phyloP scores from a whole-genome alignment of 2,329 filamentous ascomycete genomes.

The Aspergillus fischeri region DNA sequence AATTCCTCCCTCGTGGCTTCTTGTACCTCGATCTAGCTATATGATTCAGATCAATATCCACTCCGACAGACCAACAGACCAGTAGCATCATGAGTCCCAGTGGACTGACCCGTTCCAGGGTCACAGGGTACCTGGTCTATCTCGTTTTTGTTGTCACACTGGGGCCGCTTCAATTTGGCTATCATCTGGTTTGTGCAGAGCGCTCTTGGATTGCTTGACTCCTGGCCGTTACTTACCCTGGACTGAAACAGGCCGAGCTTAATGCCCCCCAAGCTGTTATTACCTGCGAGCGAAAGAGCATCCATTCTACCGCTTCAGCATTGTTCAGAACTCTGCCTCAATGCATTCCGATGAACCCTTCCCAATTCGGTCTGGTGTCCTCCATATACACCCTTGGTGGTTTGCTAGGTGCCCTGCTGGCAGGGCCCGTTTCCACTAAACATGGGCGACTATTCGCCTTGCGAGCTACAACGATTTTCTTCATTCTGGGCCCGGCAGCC shows the following conservation, averaged over 20 bases:
- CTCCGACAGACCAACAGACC: not conserved
- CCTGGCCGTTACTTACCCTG: slow-evolving; percentile 4
- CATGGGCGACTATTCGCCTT: slow-evolving; percentile 74
- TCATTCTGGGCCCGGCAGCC: slow-evolving; percentile 68
- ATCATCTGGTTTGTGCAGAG: slow-evolving; percentile 66
- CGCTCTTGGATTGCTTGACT: not conserved
- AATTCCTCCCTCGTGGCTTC: not conserved
- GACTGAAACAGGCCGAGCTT: slow-evolving; percentile 67
- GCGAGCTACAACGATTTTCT: slow-evolving; percentile 71
- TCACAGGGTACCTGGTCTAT: slow-evolving; percentile 74
- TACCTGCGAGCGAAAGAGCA: slow-evolving; percentile 67
- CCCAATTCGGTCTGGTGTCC: slow-evolving; percentile 78
- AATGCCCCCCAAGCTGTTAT: slow-evolving; percentile 94
- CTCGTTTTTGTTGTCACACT: slow-evolving; percentile 73
- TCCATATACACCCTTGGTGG: slow-evolving; percentile 91
- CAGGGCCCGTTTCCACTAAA: slow-evolving; percentile 72
- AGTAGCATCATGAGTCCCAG: slow-evolving; percentile 19
- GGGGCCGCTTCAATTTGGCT: slow-evolving; percentile 90
- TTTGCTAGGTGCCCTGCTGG: slow-evolving; percentile 72
- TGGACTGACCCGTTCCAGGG: slow-evolving; percentile 22
- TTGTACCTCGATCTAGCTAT: not conserved
- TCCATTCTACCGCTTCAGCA: slow-evolving; percentile 26
- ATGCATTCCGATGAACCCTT: slow-evolving; percentile 84
- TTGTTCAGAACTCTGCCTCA: slow-evolving; percentile 44
- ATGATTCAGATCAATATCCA: not conserved